Evolutionary conservation across 192 early-diverging fungal species (phyloP).

Genomic region (Coemansia sp.): DNA sequence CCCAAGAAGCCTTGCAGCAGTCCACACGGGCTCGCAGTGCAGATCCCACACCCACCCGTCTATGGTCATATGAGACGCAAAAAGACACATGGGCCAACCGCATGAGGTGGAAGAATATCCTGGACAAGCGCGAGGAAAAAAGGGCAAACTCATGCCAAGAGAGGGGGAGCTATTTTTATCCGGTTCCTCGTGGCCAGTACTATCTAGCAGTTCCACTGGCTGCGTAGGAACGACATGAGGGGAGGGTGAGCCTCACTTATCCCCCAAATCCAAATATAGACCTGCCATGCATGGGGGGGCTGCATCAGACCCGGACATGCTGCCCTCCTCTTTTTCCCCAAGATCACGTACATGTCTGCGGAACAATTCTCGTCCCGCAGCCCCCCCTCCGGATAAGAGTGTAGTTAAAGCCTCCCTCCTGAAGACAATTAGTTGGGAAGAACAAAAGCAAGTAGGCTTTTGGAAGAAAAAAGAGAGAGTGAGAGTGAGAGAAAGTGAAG

Average conservation of each 20-base stretch:
- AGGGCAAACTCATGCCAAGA: not conserved
- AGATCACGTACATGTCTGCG: conserved; percentile 16
- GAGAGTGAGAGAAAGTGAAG: not conserved
- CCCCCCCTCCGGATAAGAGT: not conserved
- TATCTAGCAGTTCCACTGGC: not conserved
- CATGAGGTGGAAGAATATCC: not conserved
- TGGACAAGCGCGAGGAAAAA: not conserved
- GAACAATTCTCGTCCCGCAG: conserved; percentile 11
- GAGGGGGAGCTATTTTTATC: conserved; percentile 3
- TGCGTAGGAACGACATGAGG: conserved; percentile 10
- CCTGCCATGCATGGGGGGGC: conserved; percentile 8
- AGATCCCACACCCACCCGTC: not conserved
- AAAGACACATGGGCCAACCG: not conserved
- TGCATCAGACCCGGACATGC: conserved; percentile 11
- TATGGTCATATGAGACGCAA: not conserved
- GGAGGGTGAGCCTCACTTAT: not conserved
- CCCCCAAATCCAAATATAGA: conserved; percentile 14
- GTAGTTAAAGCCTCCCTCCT: conserved; percentile 6
- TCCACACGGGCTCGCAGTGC: conserved; percentile 6
- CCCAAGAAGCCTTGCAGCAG: conserved; percentile 8
- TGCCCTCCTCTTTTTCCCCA: conserved; percentile 9
- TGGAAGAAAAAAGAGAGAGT: not conserved
- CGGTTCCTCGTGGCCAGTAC: not conserved
- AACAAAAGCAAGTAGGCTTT: conserved; percentile 9
- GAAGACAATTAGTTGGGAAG: not conserved